phyloP scores from a whole-genome alignment of 305 asterid species.

The Striga hermonthica region DNA sequence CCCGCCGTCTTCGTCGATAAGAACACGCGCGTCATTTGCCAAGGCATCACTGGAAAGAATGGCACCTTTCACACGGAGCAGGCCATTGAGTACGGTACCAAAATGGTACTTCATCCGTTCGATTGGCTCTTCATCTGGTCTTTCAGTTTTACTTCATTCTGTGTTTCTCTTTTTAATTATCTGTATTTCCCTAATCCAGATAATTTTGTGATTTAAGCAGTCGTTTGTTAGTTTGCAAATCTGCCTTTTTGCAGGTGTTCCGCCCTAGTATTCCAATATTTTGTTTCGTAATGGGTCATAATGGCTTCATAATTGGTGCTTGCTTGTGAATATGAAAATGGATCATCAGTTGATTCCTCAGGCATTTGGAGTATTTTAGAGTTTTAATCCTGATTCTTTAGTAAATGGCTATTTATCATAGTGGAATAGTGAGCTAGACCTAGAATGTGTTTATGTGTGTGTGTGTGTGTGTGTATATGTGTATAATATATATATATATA shows the following conservation, averaged over 20 bases:
- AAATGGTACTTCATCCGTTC: constrained; percentile 50
- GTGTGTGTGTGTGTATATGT: too few species aligned
- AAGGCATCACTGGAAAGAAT: constrained; percentile 93
- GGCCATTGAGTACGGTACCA: constrained; percentile 93
- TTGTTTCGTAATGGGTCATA: too few species aligned
- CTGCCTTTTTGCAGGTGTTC: too few species aligned
- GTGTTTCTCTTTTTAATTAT: neutral
- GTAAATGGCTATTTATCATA: neutral
- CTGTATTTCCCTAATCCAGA: neutral
- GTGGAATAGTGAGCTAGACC: neutral
- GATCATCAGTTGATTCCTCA: constrained; percentile 1
- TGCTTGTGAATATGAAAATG: neutral
- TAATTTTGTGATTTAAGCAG: neutral
- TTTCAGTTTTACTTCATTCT: neutral
- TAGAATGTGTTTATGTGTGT: neutral
- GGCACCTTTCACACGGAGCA: constrained; percentile 94
- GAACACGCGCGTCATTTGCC: constrained; percentile 93
- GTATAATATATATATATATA: too few species aligned
- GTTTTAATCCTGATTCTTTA: neutral
- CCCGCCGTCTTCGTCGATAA: constrained; percentile 92
- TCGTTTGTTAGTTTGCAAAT: neutral
- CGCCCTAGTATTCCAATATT: too few species aligned
- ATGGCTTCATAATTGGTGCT: neutral
- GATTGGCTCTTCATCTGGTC: neutral
- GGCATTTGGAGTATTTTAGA: neutral